phyloP scores from a whole-genome alignment of 2,329 filamentous ascomycete genomes.

The Fusarium albosuccineum region DNA sequence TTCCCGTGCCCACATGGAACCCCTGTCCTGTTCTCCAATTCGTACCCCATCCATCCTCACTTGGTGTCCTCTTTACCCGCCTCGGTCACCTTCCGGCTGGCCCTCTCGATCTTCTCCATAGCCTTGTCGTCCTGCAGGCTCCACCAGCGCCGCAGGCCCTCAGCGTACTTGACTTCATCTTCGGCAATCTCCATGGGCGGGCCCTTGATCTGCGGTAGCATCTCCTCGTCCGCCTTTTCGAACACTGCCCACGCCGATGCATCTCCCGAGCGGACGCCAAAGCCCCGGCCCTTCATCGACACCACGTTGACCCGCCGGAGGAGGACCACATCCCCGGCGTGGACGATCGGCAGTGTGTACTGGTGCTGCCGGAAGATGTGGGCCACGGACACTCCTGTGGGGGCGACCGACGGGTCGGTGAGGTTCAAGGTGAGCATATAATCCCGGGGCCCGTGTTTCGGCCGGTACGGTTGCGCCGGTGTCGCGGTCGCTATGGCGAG shows the following conservation, averaged over 20 bases:
- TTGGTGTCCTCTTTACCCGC: conserved; percentile 46
- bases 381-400: conserved; percentile 64
- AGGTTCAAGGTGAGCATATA: conserved; percentile 71
- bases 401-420: conserved; percentile 67
- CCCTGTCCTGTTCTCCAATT: conserved; percentile 26
- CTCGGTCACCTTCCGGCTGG: conserved; percentile 53
- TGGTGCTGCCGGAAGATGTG: conserved; percentile 71
- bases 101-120: conserved; percentile 62
- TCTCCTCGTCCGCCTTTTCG: conserved; percentile 57
- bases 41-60: conserved; percentile 29
- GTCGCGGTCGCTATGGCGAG: conserved; percentile 66
- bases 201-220: conserved; percentile 67
- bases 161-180: conserved; percentile 63
- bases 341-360: conserved; percentile 67
- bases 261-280: conserved; percentile 67
- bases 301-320: conserved; percentile 68
- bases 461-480: conserved; percentile 64
- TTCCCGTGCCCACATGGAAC: conserved; percentile 17
- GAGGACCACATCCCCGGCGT: conserved; percentile 69
- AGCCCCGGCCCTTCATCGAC: conserved; percentile 66
- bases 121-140: conserved; percentile 60
- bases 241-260: conserved; percentile 74
- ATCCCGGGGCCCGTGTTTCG: conserved; percentile 69
- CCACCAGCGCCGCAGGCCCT: conserved; percentile 64
- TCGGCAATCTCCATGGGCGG: conserved; percentile 69